Conservation (phyloP, 306 rosid species). For the Alnus glutinosa region DNA sequence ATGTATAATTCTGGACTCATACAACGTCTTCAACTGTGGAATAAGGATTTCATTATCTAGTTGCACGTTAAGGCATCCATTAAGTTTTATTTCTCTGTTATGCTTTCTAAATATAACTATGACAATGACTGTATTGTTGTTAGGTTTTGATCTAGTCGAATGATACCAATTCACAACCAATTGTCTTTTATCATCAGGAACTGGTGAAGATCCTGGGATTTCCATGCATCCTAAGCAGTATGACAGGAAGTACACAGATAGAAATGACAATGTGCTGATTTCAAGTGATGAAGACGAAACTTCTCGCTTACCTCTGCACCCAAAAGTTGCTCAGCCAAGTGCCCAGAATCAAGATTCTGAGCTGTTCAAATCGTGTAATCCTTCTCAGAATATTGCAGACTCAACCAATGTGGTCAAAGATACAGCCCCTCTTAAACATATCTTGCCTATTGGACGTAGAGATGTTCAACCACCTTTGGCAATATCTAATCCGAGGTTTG, state of each 20-base stretch:
- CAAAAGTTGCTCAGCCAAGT: constrained; percentile 43
- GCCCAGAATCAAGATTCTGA: constrained; percentile 51
- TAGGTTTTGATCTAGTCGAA: constrained; percentile 13
- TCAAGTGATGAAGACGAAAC: constrained; percentile 49
- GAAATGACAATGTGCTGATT: constrained; percentile 41
- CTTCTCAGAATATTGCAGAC: constrained; percentile 47
- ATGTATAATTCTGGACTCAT: background rate
- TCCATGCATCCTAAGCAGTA: constrained; percentile 53
- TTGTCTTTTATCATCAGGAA: constrained; percentile 35
- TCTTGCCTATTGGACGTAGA: constrained; percentile 50
- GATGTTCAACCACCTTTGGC: constrained; percentile 31
- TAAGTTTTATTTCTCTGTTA: background rate
- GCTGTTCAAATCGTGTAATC: constrained; percentile 39
- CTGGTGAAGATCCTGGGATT: constrained; percentile 45
- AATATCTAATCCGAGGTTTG: constrained; percentile 47
- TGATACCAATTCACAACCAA: background rate
- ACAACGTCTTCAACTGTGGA: background rate
- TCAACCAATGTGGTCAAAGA: constrained; percentile 46
- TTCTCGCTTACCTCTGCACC: constrained; percentile 36
- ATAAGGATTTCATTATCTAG: background rate
- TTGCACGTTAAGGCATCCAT: background rate
- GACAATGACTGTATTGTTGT: background rate
- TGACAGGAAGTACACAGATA: constrained; percentile 52
- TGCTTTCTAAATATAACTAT: background rate
- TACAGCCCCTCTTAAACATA: constrained; percentile 43